Percentiles rank a stretch among this genome's conserved stretches.
These are phyloP conservation scores for Phytophthora idaei DNA, from an alignment of 352 stramenopile genomes.

Conservation along the genomic window DNA sequence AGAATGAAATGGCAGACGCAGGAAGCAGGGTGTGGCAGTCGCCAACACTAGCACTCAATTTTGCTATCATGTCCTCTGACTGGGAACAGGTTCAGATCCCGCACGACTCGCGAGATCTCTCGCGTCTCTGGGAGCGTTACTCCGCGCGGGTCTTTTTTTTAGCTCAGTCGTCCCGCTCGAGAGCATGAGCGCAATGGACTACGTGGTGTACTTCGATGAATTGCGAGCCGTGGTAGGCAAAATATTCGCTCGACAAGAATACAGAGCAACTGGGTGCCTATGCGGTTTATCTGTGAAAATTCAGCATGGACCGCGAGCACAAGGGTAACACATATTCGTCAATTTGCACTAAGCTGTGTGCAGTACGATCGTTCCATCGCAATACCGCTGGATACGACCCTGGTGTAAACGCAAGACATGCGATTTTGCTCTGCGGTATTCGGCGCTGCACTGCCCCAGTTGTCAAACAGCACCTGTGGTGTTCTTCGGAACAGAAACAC, in stretches of 20 bases:
- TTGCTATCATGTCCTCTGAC: neutral
- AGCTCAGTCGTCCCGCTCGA: constrained; percentile 5
- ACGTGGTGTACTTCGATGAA: constrained; percentile 21
- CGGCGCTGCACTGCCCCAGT: too few species aligned
- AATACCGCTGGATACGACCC: too few species aligned
- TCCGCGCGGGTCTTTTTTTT: constrained; percentile 18
- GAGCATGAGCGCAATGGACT: constrained; percentile 10
- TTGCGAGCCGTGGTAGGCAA: constrained; percentile 1
- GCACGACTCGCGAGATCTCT: constrained; percentile 7
- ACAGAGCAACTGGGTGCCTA: constrained; percentile 22
- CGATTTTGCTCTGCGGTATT: too few species aligned
- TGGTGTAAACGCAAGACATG: too few species aligned
- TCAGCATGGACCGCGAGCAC: constrained; percentile 16
- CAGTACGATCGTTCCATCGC: too few species aligned
- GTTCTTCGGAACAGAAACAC: too few species aligned
- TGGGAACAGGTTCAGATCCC: constrained; percentile 14
- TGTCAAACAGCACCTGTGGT: too few species aligned
- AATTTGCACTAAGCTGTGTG: constrained; percentile 5
- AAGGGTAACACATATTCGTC: constrained; percentile 23
- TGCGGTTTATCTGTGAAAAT: constrained; percentile 23
- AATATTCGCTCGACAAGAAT: constrained; percentile 15
- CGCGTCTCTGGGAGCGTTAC: constrained; percentile 16
- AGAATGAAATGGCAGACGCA: constrained; percentile 9
- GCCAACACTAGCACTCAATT: neutral
- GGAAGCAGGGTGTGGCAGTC: constrained; percentile 14